phyloP scores from a whole-genome alignment of 441 rosid genomes.

The Gossypium lobatum region DNA sequence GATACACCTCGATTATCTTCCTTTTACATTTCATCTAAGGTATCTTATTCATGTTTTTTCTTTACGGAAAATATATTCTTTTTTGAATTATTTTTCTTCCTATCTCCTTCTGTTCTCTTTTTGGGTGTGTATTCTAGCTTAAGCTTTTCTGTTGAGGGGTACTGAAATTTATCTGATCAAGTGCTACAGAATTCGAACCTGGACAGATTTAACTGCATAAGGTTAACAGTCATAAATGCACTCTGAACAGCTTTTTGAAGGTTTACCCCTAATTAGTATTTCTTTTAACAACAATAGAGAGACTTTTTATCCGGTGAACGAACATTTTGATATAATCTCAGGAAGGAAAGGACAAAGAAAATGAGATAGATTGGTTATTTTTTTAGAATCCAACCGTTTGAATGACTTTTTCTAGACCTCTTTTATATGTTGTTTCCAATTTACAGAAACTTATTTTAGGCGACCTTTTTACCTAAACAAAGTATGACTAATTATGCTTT shows the following conservation, averaged over 20 bases:
- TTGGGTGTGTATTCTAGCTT: neutral
- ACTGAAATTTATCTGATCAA: neutral
- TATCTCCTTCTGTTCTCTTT: neutral
- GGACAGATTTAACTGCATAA: neutral
- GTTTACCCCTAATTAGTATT: neutral
- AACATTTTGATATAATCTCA: constrained; percentile 3
- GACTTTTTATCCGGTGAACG: neutral
- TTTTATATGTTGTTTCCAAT: neutral
- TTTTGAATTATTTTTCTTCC: neutral
- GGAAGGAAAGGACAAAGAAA: neutral
- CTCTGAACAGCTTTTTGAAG: constrained; percentile 2
- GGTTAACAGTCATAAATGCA: neutral
- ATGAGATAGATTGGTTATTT: neutral
- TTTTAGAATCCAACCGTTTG: neutral
- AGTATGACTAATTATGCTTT: neutral
- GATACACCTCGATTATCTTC: constrained; percentile 65
- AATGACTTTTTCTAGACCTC: neutral
- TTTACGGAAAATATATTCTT: neutral
- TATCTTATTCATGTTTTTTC: constrained; percentile 21
- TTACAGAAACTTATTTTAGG: neutral
- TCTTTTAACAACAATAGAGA: neutral
- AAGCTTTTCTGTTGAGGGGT: neutral
- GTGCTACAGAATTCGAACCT: neutral
- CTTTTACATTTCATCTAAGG: constrained; percentile 87
- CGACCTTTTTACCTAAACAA: neutral